Conservation (phyloP, 768 basidiomycete species). For the Agaricus bisporus region DNA sequence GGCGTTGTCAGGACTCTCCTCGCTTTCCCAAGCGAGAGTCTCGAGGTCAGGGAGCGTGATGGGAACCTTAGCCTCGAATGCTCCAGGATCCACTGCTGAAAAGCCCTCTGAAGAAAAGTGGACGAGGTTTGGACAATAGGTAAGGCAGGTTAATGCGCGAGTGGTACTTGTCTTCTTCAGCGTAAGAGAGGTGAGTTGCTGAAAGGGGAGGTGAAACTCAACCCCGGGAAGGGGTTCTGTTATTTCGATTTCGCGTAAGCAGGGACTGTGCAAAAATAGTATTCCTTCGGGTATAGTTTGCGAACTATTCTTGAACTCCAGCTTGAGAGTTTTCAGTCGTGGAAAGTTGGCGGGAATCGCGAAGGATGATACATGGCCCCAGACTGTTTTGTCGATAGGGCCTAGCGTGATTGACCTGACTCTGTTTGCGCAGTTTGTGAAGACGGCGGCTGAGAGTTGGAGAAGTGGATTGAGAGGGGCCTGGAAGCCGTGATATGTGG, state of each 20-base stretch:
- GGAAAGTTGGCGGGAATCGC: background rate
- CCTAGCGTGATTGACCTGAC: background rate
- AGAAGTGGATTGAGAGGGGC: background rate
- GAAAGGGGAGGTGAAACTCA: background rate
- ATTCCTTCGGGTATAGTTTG: background rate
- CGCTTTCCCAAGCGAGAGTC: background rate
- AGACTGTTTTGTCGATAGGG: background rate
- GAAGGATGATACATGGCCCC: background rate
- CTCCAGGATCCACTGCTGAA: background rate
- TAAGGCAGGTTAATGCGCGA: background rate
- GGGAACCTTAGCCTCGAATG: background rate
- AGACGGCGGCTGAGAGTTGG: background rate
- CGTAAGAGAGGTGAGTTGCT: background rate
- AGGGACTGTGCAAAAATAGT: background rate
- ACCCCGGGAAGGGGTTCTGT: background rate
- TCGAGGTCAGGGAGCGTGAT: background rate
- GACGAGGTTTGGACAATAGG: background rate
- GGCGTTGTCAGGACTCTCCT: background rate
- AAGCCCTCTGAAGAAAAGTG: background rate
- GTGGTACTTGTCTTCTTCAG: background rate
- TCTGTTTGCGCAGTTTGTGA: background rate
- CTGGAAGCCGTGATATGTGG: background rate
- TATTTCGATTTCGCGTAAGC: background rate
- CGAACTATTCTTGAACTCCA: background rate
- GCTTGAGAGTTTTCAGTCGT: background rate